A percentile compares a stretch with the other conserved stretches of the same genome.
These are phyloP conservation scores for Gracilaria domingensis DNA, from an alignment of 23 red algal genomes.

Conservation along the genomic window DNA sequence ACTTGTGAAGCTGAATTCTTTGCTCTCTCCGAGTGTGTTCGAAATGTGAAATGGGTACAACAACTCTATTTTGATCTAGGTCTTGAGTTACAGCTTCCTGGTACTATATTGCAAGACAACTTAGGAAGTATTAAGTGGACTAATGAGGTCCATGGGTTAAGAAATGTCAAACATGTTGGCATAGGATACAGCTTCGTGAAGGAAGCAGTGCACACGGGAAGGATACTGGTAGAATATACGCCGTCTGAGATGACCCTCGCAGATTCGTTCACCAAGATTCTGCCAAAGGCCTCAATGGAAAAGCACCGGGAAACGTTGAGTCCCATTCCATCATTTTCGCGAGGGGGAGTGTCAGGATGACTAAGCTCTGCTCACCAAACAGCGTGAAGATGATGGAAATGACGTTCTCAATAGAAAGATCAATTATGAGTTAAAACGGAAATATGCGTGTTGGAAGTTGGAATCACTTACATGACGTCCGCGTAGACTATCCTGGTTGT, in stretches of 20 bases:
- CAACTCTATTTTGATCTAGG: conserved; percentile 1
- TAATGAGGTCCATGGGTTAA: conserved; percentile 3
- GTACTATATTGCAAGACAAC: conserved; percentile 37
- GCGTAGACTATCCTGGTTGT: background rate
- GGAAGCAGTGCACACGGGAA: background rate
- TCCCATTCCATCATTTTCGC: background rate
- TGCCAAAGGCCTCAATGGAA: background rate
- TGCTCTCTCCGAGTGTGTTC: conserved; percentile 14
- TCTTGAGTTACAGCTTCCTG: background rate
- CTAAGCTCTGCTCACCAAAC: too few species aligned
- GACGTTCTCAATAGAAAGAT: too few species aligned
- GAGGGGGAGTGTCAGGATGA: too few species aligned
- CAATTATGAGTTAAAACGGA: too few species aligned
- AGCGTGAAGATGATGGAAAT: too few species aligned
- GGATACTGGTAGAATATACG: conserved; percentile 7
- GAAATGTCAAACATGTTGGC: conserved; percentile 43
- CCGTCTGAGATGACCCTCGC: conserved; percentile 44
- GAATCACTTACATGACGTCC: background rate
- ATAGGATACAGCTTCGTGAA: conserved; percentile 17
- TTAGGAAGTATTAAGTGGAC: conserved; percentile 39
- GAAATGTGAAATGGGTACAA: background rate
- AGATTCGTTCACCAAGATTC: conserved; percentile 44
- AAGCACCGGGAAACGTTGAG: background rate
- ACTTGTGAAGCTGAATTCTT: conserved; percentile 52
- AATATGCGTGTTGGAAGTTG: background rate